These are phyloP conservation scores for Paramecium sonneborni DNA, from an alignment of 73 alveolate genomes.

Conservation along the genomic window DNA sequence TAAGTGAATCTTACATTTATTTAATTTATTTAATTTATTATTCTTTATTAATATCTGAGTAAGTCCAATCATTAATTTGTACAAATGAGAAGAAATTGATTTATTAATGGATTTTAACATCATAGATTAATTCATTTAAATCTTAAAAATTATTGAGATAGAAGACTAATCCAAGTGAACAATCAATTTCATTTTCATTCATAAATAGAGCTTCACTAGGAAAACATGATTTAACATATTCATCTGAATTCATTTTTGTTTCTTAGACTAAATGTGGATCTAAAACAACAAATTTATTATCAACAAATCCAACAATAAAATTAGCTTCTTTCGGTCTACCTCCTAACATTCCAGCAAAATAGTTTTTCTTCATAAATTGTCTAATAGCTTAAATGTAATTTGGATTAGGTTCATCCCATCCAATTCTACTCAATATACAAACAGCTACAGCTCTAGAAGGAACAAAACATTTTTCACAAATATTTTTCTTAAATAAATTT, in stretches of 20 bases:
- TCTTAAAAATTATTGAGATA: neutral
- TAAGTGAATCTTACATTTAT: neutral
- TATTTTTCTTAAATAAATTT: neutral
- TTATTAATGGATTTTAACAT: neutral
- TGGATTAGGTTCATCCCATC: constrained; percentile 39
- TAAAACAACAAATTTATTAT: neutral
- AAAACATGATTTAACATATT: constrained; percentile 16
- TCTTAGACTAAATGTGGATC: constrained; percentile 50
- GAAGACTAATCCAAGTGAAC: constrained; percentile 33
- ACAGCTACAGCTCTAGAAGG: neutral
- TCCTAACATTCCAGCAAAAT: constrained; percentile 25
- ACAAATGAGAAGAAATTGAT: neutral
- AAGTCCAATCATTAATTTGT: neutral
- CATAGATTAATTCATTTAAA: neutral
- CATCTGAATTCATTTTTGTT: neutral
- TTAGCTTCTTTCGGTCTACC: constrained; percentile 40
- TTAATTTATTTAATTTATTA: neutral
- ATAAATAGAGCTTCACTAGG: neutral
- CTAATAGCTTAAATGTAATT: neutral
- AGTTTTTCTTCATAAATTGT: neutral
- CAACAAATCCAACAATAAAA: constrained; percentile 11
- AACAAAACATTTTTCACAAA: neutral
- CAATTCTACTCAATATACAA: constrained; percentile 21
- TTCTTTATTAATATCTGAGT: neutral
- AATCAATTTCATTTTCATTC: constrained; percentile 8